phyloP scores from a whole-genome alignment of 164 flowering plant genomes.

The Annona cherimola region DNA sequence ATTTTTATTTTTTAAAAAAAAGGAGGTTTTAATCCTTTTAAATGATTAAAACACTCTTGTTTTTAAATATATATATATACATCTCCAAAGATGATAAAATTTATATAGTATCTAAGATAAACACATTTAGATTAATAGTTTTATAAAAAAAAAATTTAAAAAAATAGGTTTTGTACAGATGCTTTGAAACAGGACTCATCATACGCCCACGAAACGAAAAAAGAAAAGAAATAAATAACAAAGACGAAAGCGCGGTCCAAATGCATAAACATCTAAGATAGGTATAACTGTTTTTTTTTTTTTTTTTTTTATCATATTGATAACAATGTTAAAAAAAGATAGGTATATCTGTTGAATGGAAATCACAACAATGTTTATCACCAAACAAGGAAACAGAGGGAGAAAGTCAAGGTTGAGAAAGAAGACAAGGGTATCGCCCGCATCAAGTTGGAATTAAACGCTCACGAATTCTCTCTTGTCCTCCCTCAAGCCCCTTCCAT shows the following conservation, averaged over 20 bases:
- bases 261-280: background rate
- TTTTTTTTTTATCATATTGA: no score
- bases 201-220: background rate
- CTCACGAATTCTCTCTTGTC: background rate
- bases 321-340: no score
- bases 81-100: no score
- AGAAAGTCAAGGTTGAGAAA: background rate
- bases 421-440: background rate
- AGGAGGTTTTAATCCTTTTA: no score
- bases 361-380: background rate
- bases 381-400: background rate
- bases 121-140: no score
- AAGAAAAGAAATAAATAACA: background rate
- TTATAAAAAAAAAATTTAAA: no score
- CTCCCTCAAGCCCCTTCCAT: conserved; percentile 9
- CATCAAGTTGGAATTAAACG: conserved; percentile 19
- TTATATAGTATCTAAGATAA: no score
- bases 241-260: background rate
- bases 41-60: no score
- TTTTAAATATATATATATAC: no score
- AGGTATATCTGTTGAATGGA: background rate
- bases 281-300: background rate
- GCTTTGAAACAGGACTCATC: no score
- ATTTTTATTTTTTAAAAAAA: no score
- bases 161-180: no score